phyloP scores from a whole-genome alignment of 345 rosid species.

The Gossypium australe region DNA sequence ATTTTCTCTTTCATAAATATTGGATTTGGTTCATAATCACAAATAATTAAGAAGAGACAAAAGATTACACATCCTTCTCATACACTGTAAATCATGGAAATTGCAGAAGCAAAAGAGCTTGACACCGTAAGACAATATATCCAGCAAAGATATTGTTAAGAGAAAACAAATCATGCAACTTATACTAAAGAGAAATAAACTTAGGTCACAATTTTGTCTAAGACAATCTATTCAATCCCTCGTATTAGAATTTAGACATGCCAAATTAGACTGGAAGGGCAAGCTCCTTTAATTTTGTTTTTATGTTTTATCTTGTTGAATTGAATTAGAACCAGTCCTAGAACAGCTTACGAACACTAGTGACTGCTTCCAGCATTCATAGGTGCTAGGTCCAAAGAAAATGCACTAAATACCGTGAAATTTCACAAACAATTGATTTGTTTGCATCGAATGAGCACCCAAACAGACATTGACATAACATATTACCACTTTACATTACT shows the following conservation, averaged over 20 bases:
- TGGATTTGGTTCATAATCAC: not conserved
- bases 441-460: not conserved
- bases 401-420: not conserved
- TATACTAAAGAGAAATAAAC: not conserved
- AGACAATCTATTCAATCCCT: not conserved
- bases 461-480: not conserved
- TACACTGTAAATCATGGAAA: not conserved
- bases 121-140: not conserved
- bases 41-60: not conserved
- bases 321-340: not conserved
- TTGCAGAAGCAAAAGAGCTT: not conserved
- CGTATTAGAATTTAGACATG: not conserved
- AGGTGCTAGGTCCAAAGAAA: not conserved
- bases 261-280: not conserved
- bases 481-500: not conserved
- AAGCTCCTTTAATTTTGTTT: not conserved
- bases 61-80: not conserved
- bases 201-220: not conserved
- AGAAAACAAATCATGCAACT: not conserved
- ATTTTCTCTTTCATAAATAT: not conserved
- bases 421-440: not conserved
- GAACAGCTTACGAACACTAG: not conserved
- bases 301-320: not conserved
- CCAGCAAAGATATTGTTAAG: not conserved
- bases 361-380: not conserved